Conservation (phyloP, 75 land plant species). For the Pseudotsuga menziesii region DNA sequence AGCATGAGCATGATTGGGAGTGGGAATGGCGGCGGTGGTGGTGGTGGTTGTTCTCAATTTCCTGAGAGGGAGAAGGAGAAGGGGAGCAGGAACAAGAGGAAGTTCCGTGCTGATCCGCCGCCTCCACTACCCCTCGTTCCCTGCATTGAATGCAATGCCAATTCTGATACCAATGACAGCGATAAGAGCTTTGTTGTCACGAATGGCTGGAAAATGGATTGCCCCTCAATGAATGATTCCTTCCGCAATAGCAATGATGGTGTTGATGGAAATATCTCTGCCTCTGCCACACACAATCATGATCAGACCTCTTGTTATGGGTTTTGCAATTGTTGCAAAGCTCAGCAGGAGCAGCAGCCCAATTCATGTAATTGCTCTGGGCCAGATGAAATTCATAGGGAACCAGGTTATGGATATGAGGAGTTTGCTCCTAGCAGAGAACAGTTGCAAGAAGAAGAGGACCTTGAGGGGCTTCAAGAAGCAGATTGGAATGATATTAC, state of each 20-base stretch:
- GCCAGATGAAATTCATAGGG: conserved; percentile 6
- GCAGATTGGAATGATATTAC: conserved; percentile 72
- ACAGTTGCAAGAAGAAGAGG: conserved; percentile 29
- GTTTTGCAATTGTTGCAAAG: conserved; percentile 33
- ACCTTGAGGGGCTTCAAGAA: conserved; percentile 43
- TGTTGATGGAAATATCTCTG: not conserved
- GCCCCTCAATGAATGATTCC: not conserved
- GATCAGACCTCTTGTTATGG: not conserved
- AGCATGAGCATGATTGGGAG: conserved; percentile 5
- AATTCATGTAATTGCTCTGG: conserved; percentile 24
- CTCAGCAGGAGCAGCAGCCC: conserved; percentile 22
- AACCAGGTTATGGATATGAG: conserved; percentile 19
- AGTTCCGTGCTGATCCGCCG: conserved; percentile 69
- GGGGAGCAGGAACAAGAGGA: conserved; percentile 76
- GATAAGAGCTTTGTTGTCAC: not conserved
- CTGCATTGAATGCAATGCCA: conserved; percentile 21
- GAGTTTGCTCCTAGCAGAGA: conserved; percentile 16
- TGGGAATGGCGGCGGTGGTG: not conserved
- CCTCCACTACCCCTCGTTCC: conserved; percentile 16
- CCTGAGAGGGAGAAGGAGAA: conserved; percentile 28
- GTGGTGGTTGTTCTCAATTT: not conserved
- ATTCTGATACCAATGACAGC: conserved; percentile 4
- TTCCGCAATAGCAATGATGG: not conserved
- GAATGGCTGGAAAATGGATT: conserved; percentile 4
- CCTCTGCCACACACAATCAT: not conserved